These are phyloP conservation scores for Anthracocystis setariae DNA, from an alignment of 1,284 basidiomycete species.

Conservation along the genomic window DNA sequence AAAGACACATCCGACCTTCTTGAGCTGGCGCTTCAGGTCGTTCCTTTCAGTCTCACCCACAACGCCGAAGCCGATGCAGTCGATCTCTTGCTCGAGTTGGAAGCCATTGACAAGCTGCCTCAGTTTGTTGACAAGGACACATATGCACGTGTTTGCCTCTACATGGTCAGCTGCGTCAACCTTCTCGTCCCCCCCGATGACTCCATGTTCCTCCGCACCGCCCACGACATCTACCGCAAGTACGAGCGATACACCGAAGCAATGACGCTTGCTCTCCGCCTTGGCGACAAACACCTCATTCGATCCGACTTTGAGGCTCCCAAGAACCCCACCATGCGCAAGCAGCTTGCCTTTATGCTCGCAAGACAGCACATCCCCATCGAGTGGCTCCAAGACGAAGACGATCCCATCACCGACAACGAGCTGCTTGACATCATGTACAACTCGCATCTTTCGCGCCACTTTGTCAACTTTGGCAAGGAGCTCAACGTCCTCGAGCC, in stretches of 20 bases:
- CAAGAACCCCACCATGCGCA: conserved; percentile 77
- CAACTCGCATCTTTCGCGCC: conserved; percentile 75
- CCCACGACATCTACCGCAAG: conserved; percentile 88
- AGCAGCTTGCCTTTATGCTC: conserved; percentile 92
- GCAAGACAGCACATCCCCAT: conserved; percentile 90
- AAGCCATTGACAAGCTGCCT: conserved; percentile 77
- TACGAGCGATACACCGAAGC: conserved; percentile 92
- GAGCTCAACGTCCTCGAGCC: conserved; percentile 91
- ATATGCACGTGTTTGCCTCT: conserved; percentile 91
- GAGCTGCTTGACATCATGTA: conserved; percentile 76
- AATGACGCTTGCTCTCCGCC: conserved; percentile 83
- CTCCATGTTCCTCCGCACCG: conserved; percentile 85
- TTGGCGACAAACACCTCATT: conserved; percentile 84
- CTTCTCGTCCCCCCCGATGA: conserved; percentile 95
- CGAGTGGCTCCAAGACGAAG: conserved; percentile 83
- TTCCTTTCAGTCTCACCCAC: conserved; percentile 89
- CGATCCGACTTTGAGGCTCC: conserved; percentile 65
- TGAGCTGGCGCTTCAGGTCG: conserved; percentile 83
- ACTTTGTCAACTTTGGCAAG: conserved; percentile 92
- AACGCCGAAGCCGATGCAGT: conserved; percentile 99
- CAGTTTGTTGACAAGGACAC: conserved; percentile 76
- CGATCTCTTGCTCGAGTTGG: conserved; percentile 92
- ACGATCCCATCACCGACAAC: conserved; percentile 69
- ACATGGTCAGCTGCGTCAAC: conserved; percentile 93
- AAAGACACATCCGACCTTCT: conserved; percentile 66